Conservation (phyloP, 2,329 filamentous ascomycete species). For the Nothophaeocryptopus gaeumannii region DNA sequence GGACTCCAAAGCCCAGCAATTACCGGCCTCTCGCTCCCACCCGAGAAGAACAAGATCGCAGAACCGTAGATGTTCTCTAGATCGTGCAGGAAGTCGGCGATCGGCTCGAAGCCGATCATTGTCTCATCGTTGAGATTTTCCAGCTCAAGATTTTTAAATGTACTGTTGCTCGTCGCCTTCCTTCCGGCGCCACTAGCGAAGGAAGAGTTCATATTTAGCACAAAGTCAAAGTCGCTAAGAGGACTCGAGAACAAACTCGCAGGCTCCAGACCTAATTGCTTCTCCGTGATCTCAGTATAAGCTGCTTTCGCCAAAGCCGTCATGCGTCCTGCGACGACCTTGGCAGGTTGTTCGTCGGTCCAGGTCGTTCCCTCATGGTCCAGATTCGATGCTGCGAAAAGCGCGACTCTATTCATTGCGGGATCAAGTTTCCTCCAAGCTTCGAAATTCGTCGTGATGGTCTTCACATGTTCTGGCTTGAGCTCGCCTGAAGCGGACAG, state of each 20-base stretch:
- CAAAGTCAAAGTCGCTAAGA: conserved; percentile 76
- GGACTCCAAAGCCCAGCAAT: conserved; percentile 68
- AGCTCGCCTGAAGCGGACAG: conserved; percentile 50
- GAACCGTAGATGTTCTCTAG: conserved; percentile 65
- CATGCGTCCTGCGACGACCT: conserved; percentile 80
- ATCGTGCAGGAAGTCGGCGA: conserved; percentile 63
- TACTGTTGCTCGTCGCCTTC: conserved; percentile 43
- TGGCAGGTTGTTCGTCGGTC: conserved; percentile 70
- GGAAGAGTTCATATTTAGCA: conserved; percentile 67
- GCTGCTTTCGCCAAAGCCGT: conserved; percentile 77
- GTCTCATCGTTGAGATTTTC: conserved; percentile 45
- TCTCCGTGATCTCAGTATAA: conserved; percentile 50
- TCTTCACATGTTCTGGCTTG: conserved; percentile 57
- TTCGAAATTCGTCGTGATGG: conserved; percentile 68
- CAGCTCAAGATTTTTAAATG: conserved; percentile 78
- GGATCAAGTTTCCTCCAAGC: conserved; percentile 88
- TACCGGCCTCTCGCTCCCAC: conserved; percentile 55
- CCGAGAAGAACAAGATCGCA: conserved; percentile 76
- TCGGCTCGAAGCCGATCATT: conserved; percentile 58
- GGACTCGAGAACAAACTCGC: conserved; percentile 69
- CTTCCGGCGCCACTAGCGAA: conserved; percentile 45
- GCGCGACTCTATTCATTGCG: conserved; percentile 74
- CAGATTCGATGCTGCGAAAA: conserved; percentile 78
- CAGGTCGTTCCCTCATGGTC: conserved; percentile 77
- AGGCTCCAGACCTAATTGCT: conserved; percentile 41